Evolutionary conservation across 805 yeast genomes (phyloP).

Genomic region (Kodamaea jinghongensis): DNA sequence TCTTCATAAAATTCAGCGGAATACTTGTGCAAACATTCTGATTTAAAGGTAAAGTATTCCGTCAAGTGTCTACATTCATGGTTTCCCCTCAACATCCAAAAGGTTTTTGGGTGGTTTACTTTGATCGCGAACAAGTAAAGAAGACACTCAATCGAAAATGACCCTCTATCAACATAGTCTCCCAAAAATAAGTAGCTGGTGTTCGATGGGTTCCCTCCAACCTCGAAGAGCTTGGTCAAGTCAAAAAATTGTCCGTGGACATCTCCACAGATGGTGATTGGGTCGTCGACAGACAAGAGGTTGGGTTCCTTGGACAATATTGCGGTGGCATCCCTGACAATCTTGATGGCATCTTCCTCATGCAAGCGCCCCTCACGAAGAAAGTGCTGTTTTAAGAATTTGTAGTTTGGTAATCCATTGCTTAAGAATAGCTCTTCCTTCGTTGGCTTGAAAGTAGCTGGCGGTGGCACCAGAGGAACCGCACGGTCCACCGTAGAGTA

Average conservation of each 20-base stretch:
- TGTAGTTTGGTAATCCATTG: conserved; percentile 69
- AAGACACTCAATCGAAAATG: conserved; percentile 80
- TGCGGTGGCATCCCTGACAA: conserved; percentile 62
- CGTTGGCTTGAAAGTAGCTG: conserved; percentile 61
- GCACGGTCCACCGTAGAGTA: conserved; percentile 58
- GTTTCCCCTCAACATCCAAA: conserved; percentile 87
- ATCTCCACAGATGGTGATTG: conserved; percentile 95
- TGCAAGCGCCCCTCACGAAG: conserved; percentile 75
- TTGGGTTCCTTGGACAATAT: conserved; percentile 73
- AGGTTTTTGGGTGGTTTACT: conserved; percentile 65
- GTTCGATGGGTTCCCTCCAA: conserved; percentile 82
- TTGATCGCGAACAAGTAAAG: conserved; percentile 77
- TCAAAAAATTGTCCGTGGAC: conserved; percentile 96
- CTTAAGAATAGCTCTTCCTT: conserved; percentile 64
- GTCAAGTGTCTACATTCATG: conserved; percentile 95
- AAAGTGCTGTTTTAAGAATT: conserved; percentile 71
- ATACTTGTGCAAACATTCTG: conserved; percentile 87
- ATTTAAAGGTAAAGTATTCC: conserved; percentile 87
- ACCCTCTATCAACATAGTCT: conserved; percentile 94
- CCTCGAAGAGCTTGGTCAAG: conserved; percentile 84
- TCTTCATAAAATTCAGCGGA: conserved; percentile 62
- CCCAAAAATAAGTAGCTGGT: conserved; percentile 84
- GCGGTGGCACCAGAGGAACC: conserved; percentile 57
- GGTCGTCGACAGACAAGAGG: conserved; percentile 78
- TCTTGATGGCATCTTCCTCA: conserved; percentile 66